Base-by-base conservation (phyloP, 331 rosid genomes). In the Telfairia occidentalis region DNA sequence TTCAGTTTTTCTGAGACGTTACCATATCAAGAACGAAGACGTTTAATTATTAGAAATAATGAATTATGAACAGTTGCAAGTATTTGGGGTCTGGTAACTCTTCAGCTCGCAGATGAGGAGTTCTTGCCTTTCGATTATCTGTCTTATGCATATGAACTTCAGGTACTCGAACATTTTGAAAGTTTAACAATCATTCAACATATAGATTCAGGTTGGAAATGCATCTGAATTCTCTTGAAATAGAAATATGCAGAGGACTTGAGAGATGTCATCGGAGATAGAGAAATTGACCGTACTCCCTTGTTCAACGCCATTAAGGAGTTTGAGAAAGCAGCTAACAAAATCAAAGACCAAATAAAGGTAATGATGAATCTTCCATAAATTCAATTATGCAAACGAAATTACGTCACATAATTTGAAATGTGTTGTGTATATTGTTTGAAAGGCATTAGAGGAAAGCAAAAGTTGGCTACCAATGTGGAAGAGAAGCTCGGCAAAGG, bases 31-130 rank as follows among this genome's bases (percentile, higher is more conserved):
- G 18, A 55, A 55, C 15, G 1, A 1, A n/a, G 57, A 7, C 24
- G 6, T n/a, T 50, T n/a, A n/a, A n/a, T n/a, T 18, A 50, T n/a
- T n/a, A 6, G 57, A 50, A 50, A 29, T 24, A 58, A 26, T 16
- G n/a, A 11, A 12, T 58, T 80, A 69, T 82, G 77, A 75, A 77
- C 85, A 88, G 96, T 82, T 59, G 88, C 92, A 74, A 85, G 89
- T 76, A 84, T 88, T 54, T 89, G 90, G 96, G 96, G 93, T 81
- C 78, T 85, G 71, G 84, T 88, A 63, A 89, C 92, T 80, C 88
- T 89, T 57, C 83, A 89, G 92, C 82, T 92, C 71, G 96, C 88
- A 61, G 96, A 92, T 60, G 86, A 87, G 70, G 88, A 89, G 78
- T 40, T 92, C 76, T 78, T 92, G 82, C 97, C 93, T 32, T 88